Base-by-base conservation (phyloP, 352 stramenopile species). In the Phytophthora fragariae region DNA sequence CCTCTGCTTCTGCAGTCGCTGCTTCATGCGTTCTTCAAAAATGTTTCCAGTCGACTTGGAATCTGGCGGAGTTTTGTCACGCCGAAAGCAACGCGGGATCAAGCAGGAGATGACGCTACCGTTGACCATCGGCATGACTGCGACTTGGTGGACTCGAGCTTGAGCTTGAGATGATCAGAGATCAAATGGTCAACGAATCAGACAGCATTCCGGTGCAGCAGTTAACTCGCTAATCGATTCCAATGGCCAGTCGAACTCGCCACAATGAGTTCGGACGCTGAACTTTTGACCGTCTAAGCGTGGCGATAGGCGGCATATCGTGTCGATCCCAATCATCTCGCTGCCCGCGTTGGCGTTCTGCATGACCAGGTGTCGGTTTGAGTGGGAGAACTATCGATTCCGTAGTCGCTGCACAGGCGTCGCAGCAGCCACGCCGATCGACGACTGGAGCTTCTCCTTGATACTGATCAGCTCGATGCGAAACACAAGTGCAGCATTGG, bases 381-480 rank as follows among this genome's bases (percentile, higher is more conserved):
- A 6, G 12, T 57, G 27, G 52, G 4, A 6, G 11, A 31, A 15
- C 57, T 75, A 72, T 21, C 65, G 70, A 8, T 77, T 78, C 33
- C 71, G 49, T 44, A 75, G 10, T 62, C 71, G 71, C 41, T 78
- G 71, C 52, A 75, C 6, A 9, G 60, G 49, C 41, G 71, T 78
- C 27, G 64, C 55, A 15, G 66, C 44, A 21, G 58, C 54, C 47
- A 70, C 62, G 29, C 73, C 75, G 7, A 55, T 64, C 15, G 64
- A 61, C 35, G 84, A 71, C 21, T 85, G 72, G 44, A 91, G 66
- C 62, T 91, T 94, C 64, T 93, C 88, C 57, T 93, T 89, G 73
- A 95, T 90, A 46, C 75, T 87, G 62, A 95, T 93, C 19, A 95
- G 79, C 63, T 95, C 86, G 62, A 93, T 92, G 49, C 86, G 88